Base-by-base conservation (phyloP, 176 grass and related monocot species). In the Raddia distichophylla region DNA sequence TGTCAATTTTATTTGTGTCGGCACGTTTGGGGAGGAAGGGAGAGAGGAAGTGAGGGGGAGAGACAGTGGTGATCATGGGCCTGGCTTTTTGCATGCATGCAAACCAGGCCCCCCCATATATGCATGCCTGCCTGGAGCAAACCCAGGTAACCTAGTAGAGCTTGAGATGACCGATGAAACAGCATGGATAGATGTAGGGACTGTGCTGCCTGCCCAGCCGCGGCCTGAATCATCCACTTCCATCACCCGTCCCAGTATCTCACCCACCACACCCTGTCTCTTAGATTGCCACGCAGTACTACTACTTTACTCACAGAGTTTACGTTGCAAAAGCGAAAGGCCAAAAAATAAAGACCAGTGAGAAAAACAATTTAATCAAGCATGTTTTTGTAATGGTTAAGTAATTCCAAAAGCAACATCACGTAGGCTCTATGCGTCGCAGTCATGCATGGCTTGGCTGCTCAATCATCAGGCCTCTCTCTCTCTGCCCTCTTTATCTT, bases 381-480 rank as follows among this genome's bases (percentile, higher is more conserved):
- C 17, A 2, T n/a, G 52, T 6, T 8, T 9, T 5, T 56, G 51
- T 32, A 15, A 20, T 3, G 32, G 67, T 32, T 32, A 6, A 40
- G 12, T 11, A 46, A 58, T 27, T 48, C 42, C 57, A 48, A 48
- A 47, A 45, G 53, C 14, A 16, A 60, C 5, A 50, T 10, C 55
- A 40, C 42, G 45, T 71, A 71, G 56, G 43, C 34, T 34, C 60
- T 63, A 34, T 12, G 58, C 10, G 67, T 71, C 42, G 44, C 10
- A 82, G 76, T 74, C 72, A 19, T 20, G 14, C 20, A 50, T 16
- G 80, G 49, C 40, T 78, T 67, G 80, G 49, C 40, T 78, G 67
- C 79, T 73, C 86, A 83, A 83, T 79, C 80, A 83, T 83, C 60
- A 50, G 7, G 55, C 72, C 62, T 40, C 47, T 34, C 27, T 27